These are phyloP conservation scores for Suillus fuscotomentosus DNA, from an alignment of 768 basidiomycete species.

Conservation along the genomic window DNA sequence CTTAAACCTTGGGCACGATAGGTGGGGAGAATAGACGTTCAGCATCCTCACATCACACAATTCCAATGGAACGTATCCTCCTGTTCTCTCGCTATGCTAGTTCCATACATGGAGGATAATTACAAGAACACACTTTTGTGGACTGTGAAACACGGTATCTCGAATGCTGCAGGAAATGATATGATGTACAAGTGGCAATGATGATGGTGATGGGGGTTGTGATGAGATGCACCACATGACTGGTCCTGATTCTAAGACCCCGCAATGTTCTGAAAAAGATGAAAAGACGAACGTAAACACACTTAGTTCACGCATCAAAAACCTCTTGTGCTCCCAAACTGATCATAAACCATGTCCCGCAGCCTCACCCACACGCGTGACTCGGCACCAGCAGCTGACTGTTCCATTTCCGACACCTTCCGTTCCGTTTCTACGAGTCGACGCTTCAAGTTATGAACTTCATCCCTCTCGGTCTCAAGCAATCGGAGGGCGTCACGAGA, in stretches of 20 bases:
- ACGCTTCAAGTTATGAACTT: constrained; percentile 22
- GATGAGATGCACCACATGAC: neutral
- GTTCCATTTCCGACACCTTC: constrained; percentile 16
- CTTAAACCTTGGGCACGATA: neutral
- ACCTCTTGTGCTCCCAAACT: constrained; percentile 14
- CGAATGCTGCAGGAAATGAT: constrained; percentile 1
- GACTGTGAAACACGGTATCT: constrained; percentile 2
- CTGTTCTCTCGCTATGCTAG: neutral
- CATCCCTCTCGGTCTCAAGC: constrained; percentile 19
- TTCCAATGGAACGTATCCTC: neutral
- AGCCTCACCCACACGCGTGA: constrained; percentile 25
- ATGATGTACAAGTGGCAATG: constrained; percentile 1
- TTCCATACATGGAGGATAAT: constrained; percentile 1
- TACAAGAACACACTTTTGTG: constrained; percentile 1
- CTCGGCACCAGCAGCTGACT: constrained; percentile 16
- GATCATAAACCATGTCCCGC: constrained; percentile 30
- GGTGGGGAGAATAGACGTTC: neutral
- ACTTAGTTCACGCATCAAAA: neutral
- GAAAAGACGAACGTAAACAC: neutral
- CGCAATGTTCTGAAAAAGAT: constrained; percentile 1
- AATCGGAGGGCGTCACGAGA: constrained; percentile 18
- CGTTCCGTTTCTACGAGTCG: constrained; percentile 23
- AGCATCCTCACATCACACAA: neutral
- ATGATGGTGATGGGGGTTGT: neutral
- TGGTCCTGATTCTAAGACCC: neutral